Evolutionary conservation across 768 basidiomycete species (phyloP), one percentile per base, ranked within the genome.

Genomic region (Pulveroboletus sp.): DNA sequence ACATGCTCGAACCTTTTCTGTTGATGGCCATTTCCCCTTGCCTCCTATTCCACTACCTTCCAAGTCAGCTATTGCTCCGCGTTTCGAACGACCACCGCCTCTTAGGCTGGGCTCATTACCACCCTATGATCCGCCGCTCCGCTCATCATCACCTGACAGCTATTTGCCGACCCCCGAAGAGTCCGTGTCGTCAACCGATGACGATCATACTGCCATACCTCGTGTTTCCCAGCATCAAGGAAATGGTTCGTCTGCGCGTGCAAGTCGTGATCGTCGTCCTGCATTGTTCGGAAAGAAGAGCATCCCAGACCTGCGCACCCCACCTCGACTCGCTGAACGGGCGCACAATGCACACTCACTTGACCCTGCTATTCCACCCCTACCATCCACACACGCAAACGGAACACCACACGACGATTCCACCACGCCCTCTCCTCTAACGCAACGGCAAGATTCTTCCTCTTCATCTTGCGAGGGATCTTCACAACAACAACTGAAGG

Each of bases 251-350:
- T 73, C 74, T 56, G 77, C 71, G 45, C 72, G 60, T 35, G 75
- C 65, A 53, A 61, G 61, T 44, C 68, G 55, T 52, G 62, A 70
- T 51, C 64, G 62, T 32, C 72, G 69, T 45, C 60, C 63, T 40
- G 71, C 68, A 12, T 62, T 84, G 25, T 58, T 68, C 2, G 73
- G 74, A 29, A 94, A 91, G 73, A 90, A 94, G 69, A 93, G 90
- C 49, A 74, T 95, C 48, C 93, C 94, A 7, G 92, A 97, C 61
- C 72, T 95, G 40, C 79, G 87, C 23, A 79, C 69, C 14, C 70
- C 75, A 25, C 21, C 53, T 39, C 78, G 73, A 39, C 60, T 76
- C 33, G 71, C 67, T 71, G 51, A 59, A 49, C 48, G 50, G 13
- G 53, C 55, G 49, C 45, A 49, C 38, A 47, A 34, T 25, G 62